phyloP scores from a whole-genome alignment of 2,329 filamentous ascomycete genomes.

The Penicillium vulpinum region DNA sequence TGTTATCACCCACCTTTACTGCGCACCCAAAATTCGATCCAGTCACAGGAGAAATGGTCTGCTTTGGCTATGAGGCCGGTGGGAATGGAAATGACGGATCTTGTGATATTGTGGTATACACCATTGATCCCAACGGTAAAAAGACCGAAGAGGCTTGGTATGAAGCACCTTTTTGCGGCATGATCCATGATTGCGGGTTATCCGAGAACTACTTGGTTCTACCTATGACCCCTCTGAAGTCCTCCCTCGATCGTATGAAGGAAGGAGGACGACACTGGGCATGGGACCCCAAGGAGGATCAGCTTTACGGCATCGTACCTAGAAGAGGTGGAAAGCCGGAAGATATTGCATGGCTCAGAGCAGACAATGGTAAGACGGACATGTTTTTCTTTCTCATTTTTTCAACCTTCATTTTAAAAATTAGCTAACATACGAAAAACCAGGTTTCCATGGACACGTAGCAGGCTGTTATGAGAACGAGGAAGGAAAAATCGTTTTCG shows the following conservation, averaged over 20 bases:
- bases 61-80: slow-evolving; percentile 53
- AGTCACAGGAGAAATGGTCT: slow-evolving; percentile 55
- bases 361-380: slow-evolving; percentile 36
- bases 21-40: slow-evolving; percentile 58
- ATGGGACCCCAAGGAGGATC: slow-evolving; percentile 55
- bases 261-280: no score
- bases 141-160: slow-evolving; percentile 54
- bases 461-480: slow-evolving; percentile 53
- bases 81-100: slow-evolving; percentile 41
- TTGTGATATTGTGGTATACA: slow-evolving; percentile 50
- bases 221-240: slow-evolving; percentile 52
- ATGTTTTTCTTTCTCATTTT: no score
- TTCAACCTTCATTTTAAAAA: no score
- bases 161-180: slow-evolving; percentile 53
- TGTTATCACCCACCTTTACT: slow-evolving; percentile 51
- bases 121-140: slow-evolving; percentile 45
- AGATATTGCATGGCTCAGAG: slow-evolving; percentile 44
- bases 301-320: slow-evolving; percentile 57
- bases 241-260: no score
- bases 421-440: no score
- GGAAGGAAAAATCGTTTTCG: slow-evolving; percentile 48
- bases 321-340: slow-evolving; percentile 52
- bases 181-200: slow-evolving; percentile 56
- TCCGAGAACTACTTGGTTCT: slow-evolving; percentile 53
- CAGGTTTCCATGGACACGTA: slow-evolving; percentile 50